phyloP scores from a whole-genome alignment of 179 eudicot species.

The Gypsophila paniculata region DNA sequence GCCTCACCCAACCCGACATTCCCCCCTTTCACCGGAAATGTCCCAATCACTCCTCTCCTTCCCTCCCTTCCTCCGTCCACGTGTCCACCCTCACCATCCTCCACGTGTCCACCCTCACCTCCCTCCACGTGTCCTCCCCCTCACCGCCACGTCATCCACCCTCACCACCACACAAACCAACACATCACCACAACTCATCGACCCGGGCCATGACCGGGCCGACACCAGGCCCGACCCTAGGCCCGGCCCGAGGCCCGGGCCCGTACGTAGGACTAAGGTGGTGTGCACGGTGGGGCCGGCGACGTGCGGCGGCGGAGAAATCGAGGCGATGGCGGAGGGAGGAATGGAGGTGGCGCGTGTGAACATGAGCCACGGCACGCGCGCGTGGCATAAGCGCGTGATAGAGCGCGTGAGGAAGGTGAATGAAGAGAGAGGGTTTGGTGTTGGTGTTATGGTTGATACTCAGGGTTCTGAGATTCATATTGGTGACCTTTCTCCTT shows the following conservation, averaged over 20 bases:
- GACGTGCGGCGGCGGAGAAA: constrained; percentile 54
- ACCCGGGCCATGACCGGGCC: too few relatives aligned
- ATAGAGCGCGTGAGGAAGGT: constrained; percentile 65
- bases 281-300: constrained; percentile 80
- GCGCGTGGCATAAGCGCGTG: constrained; percentile 75
- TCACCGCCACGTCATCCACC: too few relatives aligned
- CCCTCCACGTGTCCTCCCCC: not conserved
- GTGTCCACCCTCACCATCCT: constrained; percentile 4
- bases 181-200: too few relatives aligned
- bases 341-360: constrained; percentile 93
- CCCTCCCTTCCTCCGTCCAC: not conserved
- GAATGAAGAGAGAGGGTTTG: constrained; percentile 82
- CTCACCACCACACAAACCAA: not conserved
- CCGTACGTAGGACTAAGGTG: constrained; percentile 70
- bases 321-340: constrained; percentile 72
- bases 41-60: constrained; percentile 3
- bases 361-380: constrained; percentile 77
- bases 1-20: too few relatives aligned
- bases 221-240: constrained; percentile 24
- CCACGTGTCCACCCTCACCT: not conserved
- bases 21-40: too few relatives aligned
- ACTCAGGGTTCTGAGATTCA: constrained; percentile 97
- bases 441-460: constrained; percentile 84
- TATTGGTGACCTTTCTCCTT: constrained; percentile 71
- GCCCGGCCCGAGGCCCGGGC: constrained; percentile 30